phyloP scores from a whole-genome alignment of 768 basidiomycete species.

The Podaxis carcinomalis region DNA sequence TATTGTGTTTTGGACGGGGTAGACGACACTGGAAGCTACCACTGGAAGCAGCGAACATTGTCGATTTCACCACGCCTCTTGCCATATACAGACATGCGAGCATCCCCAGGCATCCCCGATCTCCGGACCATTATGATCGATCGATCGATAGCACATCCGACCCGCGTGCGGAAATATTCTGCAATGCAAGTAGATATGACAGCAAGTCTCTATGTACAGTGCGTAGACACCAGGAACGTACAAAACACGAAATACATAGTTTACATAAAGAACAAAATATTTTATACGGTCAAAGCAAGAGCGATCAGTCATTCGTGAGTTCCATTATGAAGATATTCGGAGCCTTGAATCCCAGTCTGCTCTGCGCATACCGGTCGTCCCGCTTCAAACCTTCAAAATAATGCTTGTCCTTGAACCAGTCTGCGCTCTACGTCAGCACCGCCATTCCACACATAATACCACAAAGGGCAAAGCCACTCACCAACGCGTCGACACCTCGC shows the following conservation, averaged over 20 bases:
- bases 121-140: background rate
- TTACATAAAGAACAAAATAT: background rate
- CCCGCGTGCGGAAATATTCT: background rate
- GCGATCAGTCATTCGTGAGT: constrained; percentile 22
- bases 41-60: too few species aligned
- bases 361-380: constrained; percentile 54
- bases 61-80: background rate
- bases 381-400: constrained; percentile 64
- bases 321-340: constrained; percentile 79
- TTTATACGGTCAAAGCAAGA: background rate
- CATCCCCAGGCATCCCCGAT: background rate
- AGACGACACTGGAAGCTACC: too few species aligned
- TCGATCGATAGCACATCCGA: background rate
- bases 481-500: constrained; percentile 57
- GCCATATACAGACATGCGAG: background rate
- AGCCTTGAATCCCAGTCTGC: constrained; percentile 70
- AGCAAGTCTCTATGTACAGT: background rate
- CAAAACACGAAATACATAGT: background rate
- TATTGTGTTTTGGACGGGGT: too few species aligned
- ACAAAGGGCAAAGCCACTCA: constrained; percentile 35
- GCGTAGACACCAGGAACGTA: background rate
- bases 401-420: constrained; percentile 72
- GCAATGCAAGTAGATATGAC: background rate
- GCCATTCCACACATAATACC: background rate
- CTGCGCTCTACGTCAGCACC: constrained; percentile 27